Conservation (phyloP, 352 stramenopile species). For the Globisporangium solare region DNA sequence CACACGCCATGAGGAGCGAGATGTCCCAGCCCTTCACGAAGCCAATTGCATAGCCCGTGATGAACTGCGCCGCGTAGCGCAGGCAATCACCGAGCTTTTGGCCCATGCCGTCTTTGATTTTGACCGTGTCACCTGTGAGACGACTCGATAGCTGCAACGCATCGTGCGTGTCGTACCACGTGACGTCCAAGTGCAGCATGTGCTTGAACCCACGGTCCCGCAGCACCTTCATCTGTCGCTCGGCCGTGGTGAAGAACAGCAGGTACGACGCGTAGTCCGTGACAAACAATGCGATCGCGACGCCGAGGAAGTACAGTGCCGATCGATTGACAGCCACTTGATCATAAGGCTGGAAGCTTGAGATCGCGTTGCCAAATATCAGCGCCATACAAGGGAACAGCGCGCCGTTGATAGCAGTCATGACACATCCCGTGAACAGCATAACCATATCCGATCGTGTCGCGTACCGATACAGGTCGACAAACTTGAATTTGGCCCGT, state of each 20-base stretch:
- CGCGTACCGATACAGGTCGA: conserved; percentile 9
- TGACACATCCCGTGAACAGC: conserved; percentile 4
- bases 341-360: conserved; percentile 3
- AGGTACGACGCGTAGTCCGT: conserved; percentile 18
- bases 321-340: conserved; percentile 7
- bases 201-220: conserved; percentile 14
- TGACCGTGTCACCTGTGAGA: conserved; percentile 22
- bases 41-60: conserved; percentile 19
- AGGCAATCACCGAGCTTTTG: conserved; percentile 21
- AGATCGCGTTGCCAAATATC: conserved; percentile 18
- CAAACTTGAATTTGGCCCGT: background rate
- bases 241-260: conserved; percentile 14
- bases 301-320: conserved; percentile 15
- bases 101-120: conserved; percentile 30
- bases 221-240: conserved; percentile 25
- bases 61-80: conserved; percentile 19
- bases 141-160: conserved; percentile 17
- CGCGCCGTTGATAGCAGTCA: conserved; percentile 11
- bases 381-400: conserved; percentile 15
- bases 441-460: conserved; percentile 7
- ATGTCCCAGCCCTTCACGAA: conserved; percentile 23
- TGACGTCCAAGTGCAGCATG: conserved; percentile 26
- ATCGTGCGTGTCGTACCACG: conserved; percentile 21
- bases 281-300: conserved; percentile 16
- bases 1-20: conserved; percentile 20